phyloP scores from a whole-genome alignment of 208 protist genomes.

The Endotrypanum monterogeii region DNA sequence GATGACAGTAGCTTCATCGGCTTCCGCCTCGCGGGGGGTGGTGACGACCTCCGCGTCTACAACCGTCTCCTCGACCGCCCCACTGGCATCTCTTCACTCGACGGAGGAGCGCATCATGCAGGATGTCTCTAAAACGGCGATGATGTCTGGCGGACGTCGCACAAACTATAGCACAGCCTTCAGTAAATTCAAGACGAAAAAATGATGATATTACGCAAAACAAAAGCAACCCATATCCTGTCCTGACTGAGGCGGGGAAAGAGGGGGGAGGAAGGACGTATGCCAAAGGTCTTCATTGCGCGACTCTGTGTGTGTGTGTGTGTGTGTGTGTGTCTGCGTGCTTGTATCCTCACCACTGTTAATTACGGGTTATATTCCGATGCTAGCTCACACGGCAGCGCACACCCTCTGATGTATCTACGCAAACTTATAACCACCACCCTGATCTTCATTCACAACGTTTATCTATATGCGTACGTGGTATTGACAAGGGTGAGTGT shows the following conservation, averaged over 20 bases:
- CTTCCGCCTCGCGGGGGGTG: not conserved
- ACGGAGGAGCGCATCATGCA: slow-evolving; percentile 28
- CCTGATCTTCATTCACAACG: not conserved
- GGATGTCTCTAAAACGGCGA: slow-evolving; percentile 19
- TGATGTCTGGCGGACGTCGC: not conserved
- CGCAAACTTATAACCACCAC: not conserved
- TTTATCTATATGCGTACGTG: not conserved
- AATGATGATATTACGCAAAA: not conserved
- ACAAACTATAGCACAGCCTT: not conserved
- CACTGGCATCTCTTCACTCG: slow-evolving; percentile 11
- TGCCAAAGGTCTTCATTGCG: not conserved
- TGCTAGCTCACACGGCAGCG: not conserved
- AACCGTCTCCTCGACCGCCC: not conserved
- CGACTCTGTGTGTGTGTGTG: not conserved
- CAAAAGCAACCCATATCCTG: not conserved
- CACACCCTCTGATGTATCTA: not conserved
- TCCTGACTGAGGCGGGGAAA: not conserved
- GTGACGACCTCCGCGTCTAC: not conserved
- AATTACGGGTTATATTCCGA: not conserved
- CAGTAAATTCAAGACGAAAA: not conserved
- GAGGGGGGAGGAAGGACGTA: too few relatives aligned
- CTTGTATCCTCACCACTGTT: too few relatives aligned
- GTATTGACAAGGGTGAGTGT: not conserved
- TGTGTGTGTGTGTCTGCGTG: slow-evolving; percentile 7
- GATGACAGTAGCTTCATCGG: not conserved